Conservation (phyloP, 2,329 filamentous ascomycete genomes). For the Neonectria neomacrospora region DNA sequence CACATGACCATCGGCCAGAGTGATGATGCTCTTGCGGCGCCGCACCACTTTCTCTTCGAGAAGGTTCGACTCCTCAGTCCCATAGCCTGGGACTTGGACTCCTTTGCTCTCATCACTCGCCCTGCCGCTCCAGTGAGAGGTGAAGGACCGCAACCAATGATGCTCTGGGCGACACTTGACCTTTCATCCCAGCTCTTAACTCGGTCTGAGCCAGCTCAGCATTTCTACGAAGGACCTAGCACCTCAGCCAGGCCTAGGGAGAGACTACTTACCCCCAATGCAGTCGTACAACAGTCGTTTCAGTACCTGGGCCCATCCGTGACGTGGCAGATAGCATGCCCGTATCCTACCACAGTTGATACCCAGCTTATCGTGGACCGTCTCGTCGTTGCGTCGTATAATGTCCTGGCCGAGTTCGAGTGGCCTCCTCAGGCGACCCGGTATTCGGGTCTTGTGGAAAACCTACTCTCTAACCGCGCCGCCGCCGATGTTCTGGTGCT, state of each 20-base stretch:
- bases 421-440: constrained; percentile 57
- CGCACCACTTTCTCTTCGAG: constrained; percentile 62
- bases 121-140: constrained; percentile 49
- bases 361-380: constrained; percentile 24
- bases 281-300: constrained; percentile 27
- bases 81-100: constrained; percentile 59
- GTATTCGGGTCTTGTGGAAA: constrained; percentile 56
- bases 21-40: constrained; percentile 55
- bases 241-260: background rate
- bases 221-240: constrained; percentile 9
- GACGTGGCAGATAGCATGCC: constrained; percentile 20
- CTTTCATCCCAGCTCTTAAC: constrained; percentile 38
- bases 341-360: background rate
- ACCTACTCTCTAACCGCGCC: constrained; percentile 56
- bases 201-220: constrained; percentile 8
- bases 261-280: background rate
- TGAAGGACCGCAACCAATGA: constrained; percentile 61
- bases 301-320: constrained; percentile 8
- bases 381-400: constrained; percentile 62
- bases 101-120: constrained; percentile 65
- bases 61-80: constrained; percentile 62
- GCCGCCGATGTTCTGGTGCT: constrained; percentile 62
- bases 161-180: constrained; percentile 64
- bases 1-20: constrained; percentile 73
- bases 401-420: constrained; percentile 63